Evolutionary conservation across 208 protist genomes (phyloP).

Genomic region (Leishmania martiniquensis): DNA sequence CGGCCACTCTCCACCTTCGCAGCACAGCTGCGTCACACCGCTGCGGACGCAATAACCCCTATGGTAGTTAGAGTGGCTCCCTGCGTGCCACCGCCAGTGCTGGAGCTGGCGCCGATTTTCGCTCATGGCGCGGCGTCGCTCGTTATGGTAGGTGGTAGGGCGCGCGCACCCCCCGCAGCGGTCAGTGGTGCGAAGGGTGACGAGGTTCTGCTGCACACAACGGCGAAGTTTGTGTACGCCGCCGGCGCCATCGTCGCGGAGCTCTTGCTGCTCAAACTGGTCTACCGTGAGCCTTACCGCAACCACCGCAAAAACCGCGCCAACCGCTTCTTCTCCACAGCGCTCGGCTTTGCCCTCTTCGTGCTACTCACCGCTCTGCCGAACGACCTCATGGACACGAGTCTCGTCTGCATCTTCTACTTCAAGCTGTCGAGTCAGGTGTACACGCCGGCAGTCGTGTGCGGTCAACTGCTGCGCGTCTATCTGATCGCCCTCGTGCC

Average conservation of each 20-base stretch:
- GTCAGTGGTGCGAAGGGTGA: constrained; percentile 23
- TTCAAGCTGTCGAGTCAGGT: constrained; percentile 42
- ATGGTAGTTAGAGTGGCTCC: constrained; percentile 2
- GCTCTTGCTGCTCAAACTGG: constrained; percentile 47
- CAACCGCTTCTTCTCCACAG: constrained; percentile 40
- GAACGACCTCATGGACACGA: constrained; percentile 52
- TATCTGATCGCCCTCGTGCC: constrained; percentile 54
- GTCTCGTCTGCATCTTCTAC: constrained; percentile 48
- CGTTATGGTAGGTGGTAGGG: constrained; percentile 33
- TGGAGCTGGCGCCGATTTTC: constrained; percentile 27
- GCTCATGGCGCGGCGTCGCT: constrained; percentile 46
- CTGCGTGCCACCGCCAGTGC: constrained; percentile 7
- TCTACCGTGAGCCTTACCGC: constrained; percentile 55
- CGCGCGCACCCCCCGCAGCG: constrained; percentile 18
- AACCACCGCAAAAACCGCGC: constrained; percentile 43
- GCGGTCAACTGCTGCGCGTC: constrained; percentile 57
- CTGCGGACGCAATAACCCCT: background rate
- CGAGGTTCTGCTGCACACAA: constrained; percentile 38
- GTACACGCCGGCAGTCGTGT: constrained; percentile 55
- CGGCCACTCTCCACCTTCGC: background rate
- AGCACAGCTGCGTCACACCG: background rate
- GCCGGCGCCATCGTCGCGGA: constrained; percentile 47
- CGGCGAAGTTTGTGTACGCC: constrained; percentile 62
- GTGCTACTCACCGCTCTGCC: constrained; percentile 49
- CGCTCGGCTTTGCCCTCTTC: constrained; percentile 43